A percentile compares a stretch with the other conserved stretches of the same genome.
phyloP scores from a whole-genome alignment of 2,329 filamentous ascomycete species.

The Colletotrichum australisinense region DNA sequence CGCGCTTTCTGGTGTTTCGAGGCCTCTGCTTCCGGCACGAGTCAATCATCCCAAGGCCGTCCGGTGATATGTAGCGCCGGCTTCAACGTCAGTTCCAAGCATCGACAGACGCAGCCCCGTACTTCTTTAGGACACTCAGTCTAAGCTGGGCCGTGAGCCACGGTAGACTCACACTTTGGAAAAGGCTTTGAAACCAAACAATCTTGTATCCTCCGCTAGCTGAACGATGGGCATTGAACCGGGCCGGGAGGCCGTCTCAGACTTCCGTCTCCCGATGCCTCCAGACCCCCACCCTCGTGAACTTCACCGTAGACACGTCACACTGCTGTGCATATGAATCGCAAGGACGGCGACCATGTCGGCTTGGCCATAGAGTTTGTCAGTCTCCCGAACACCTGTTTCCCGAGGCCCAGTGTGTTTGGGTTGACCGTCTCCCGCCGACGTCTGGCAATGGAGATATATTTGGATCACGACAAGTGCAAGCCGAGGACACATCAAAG shows the following conservation, averaged over 20 bases:
- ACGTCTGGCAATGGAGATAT: neutral
- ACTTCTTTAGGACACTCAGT: neutral
- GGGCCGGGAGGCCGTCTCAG: neutral
- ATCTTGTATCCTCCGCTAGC: neutral
- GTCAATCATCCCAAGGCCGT: neutral
- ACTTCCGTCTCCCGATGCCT: neutral
- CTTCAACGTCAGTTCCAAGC: too few species aligned
- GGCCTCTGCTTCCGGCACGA: neutral
- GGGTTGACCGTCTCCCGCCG: neutral
- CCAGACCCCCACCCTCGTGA: neutral
- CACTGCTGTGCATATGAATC: neutral
- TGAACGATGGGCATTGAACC: neutral
- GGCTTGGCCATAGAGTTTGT: neutral
- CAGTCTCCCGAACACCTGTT: neutral
- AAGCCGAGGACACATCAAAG: neutral
- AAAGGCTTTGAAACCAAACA: neutral
- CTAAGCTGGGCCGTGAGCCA: neutral
- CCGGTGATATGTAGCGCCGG: too few species aligned
- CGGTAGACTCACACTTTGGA: neutral
- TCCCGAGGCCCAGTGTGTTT: neutral
- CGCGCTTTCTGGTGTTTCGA: neutral
- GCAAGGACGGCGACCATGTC: neutral
- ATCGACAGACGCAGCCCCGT: neutral
- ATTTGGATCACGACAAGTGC: conserved; percentile 10
- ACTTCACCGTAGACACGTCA: neutral